Evolutionary conservation across 768 basidiomycete genomes (phyloP), one percentile per base, ranked within the genome.

Genomic region (Phaeolepiota aurea): DNA sequence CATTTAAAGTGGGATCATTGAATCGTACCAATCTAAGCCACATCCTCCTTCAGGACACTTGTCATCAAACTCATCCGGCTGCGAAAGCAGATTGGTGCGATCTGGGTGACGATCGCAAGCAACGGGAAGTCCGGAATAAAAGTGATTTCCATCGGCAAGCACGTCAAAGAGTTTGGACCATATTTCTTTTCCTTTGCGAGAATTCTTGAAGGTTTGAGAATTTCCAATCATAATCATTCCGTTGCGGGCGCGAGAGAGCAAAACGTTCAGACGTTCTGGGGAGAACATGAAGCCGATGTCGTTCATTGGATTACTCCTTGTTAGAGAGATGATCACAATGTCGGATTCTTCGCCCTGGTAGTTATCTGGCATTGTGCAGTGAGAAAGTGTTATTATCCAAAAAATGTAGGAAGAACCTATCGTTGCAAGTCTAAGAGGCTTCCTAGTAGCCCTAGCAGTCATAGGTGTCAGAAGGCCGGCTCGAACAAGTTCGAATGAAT

Each of bases 271-370:
- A 15, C 82, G 74, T 54, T 85, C 79, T 0, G 78, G 73, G 2
- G 82, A 68, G 22, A 58, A 71, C 81, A 86, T 82, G 59, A 86
- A 85, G 1, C 83, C 82, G 16, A 85, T 84, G 42, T 77, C 71
- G 37, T 68, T 51, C 0, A 56, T 42, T 0, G 59, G 3, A 43
- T 86, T 83, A 46, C 79, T 82, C 36, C 82, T 57, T 0, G 77
- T 80, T 21, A 86, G 54, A 9, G 72, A 76, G 3, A 68, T 65
- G 22, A 86, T 59, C 18, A 86, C 77, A 36, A 86, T 77, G 37
- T 84, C 72, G 22, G 77, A 76, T 54, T 85, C 82, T 52, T 85
- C 83, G 2, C 82, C 82, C 51, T 85, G 83, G 45, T 83, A 86
- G 48, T 85, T 86, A 48, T 85, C 83, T 83, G 34, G 20, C 32